These are phyloP conservation scores for Xylaria hypoxylon DNA, from an alignment of 2,329 filamentous ascomycete species.

Conservation along the genomic window DNA sequence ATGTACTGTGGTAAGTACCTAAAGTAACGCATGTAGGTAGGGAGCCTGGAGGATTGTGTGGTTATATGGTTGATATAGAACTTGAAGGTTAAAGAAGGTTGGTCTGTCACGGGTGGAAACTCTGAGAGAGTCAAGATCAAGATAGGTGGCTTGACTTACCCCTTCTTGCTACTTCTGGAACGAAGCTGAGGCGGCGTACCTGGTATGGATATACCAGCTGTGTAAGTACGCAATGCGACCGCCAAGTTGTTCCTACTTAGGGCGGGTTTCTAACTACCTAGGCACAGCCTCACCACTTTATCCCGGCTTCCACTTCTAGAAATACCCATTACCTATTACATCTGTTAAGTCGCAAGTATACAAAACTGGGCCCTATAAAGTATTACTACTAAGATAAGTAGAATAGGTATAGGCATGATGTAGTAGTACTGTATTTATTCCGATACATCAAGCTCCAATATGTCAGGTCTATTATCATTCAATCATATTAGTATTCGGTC, in stretches of 20 bases:
- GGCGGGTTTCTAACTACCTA: slow-evolving; percentile 9
- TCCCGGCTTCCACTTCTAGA: background rate
- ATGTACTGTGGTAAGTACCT: background rate
- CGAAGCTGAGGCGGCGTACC: slow-evolving; percentile 21
- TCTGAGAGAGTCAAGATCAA: slow-evolving; percentile 15
- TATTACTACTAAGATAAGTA: too few species aligned
- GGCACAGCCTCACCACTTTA: slow-evolving; percentile 17
- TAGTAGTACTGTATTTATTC: too few species aligned
- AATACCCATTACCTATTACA: background rate
- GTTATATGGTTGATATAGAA: slow-evolving; percentile 16
- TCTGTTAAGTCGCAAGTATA: too few species aligned
- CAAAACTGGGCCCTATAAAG: too few species aligned
- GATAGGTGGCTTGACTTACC: slow-evolving; percentile 26
- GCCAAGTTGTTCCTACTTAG: background rate
- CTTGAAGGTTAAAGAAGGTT: slow-evolving; percentile 32
- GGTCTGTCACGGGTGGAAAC: slow-evolving; percentile 14
- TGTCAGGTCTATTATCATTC: too few species aligned
- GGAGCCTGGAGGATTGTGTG: background rate
- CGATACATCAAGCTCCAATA: too few species aligned
- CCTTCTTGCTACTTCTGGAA: slow-evolving; percentile 21
- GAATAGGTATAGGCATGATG: too few species aligned
- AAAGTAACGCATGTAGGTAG: slow-evolving; percentile 2
- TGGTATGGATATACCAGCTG: background rate
- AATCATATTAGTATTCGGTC: too few species aligned
- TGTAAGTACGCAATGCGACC: slow-evolving; percentile 16